Conservation (phyloP, 257 asterid species). For the Solanum appendiculatum region DNA sequence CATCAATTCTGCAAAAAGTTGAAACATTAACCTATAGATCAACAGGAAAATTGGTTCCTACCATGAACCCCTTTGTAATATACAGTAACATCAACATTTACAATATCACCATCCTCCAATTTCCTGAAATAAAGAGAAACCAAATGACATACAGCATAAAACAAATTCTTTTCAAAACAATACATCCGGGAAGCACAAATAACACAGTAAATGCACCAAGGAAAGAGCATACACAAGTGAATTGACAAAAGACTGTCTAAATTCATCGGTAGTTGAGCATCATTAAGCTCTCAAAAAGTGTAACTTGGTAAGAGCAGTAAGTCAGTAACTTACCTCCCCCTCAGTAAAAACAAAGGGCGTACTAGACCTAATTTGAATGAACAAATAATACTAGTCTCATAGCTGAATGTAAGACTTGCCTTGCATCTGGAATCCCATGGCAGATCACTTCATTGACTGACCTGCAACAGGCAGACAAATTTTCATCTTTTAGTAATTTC, state of each 20-base stretch:
- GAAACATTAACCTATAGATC: neutral
- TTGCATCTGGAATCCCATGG: slow-evolving; percentile 99
- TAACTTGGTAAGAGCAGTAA: neutral
- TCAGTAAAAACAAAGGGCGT: neutral
- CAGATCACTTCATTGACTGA: slow-evolving; percentile 96
- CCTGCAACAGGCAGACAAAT: slow-evolving; percentile 33
- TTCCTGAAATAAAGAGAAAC: slow-evolving; percentile 43
- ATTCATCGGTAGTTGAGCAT: neutral
- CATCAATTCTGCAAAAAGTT: neutral
- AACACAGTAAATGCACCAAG: neutral
- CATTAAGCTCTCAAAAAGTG: neutral
- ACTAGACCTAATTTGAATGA: neutral
- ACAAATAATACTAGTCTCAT: neutral
- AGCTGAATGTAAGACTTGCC: slow-evolving; percentile 33
- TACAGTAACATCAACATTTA: slow-evolving; percentile 83
- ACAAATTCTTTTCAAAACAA: neutral
- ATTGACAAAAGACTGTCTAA: neutral
- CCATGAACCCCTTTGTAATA: slow-evolving; percentile 94
- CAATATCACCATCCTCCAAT: slow-evolving; percentile 95
- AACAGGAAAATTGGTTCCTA: slow-evolving; percentile 6
- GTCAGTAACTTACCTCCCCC: neutral
- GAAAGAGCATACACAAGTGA: neutral
- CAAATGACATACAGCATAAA: neutral
- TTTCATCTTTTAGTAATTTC: slow-evolving; percentile 6
- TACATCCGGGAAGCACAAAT: neutral